Base-by-base conservation (phyloP, 2,329 filamentous ascomycete species). In the Phialophora tarda region DNA sequence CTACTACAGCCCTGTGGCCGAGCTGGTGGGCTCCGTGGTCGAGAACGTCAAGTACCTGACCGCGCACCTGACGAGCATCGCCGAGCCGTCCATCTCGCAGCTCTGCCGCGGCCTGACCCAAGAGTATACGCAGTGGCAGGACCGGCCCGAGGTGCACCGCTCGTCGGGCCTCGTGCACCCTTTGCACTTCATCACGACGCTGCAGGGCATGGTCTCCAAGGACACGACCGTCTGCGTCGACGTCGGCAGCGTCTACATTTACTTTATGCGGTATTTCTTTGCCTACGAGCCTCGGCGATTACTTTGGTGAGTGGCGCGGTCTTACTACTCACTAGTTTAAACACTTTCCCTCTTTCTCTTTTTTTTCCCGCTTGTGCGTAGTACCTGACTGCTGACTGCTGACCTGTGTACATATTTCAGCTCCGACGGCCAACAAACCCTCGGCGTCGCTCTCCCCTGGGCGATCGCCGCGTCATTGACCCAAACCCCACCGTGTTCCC, bases 341-440 rank as follows among this genome's bases (percentile, higher is more conserved):
- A n/a, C n/a, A n/a, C 34, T 1, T 38, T 4, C 12, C 34, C 34
- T 12, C 14, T 14, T 38, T 38, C 34, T 4, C 17, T 41, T n/a
- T n/a, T n/a, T n/a, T n/a, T n/a, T n/a, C n/a, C n/a, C n/a, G n/a
- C n/a, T n/a, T n/a, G n/a, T n/a, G n/a, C n/a, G n/a, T n/a, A n/a
- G n/a, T n/a, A 2, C 26, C 26, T 26, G 26, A 26, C 26, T n/a
- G n/a, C n/a, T n/a, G n/a, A n/a, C 11, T 8, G 7, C 38, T 44
- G 38, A 44, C 12, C 12, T 17, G 5, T 6, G 12, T 41, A 4
- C 0, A 12, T n/a, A 6, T 3, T 11, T 5, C 50, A 62, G 81
- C 60, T 82, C 79, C 56, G 81, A 83, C 68, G 81, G 81, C 2
- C 81, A 83, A 72, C 82, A 83, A 72, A 83, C 82, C 0, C 77